These are phyloP conservation scores for Huiozyma sinensis DNA, from an alignment of 805 yeast species.

Conservation along the genomic window DNA sequence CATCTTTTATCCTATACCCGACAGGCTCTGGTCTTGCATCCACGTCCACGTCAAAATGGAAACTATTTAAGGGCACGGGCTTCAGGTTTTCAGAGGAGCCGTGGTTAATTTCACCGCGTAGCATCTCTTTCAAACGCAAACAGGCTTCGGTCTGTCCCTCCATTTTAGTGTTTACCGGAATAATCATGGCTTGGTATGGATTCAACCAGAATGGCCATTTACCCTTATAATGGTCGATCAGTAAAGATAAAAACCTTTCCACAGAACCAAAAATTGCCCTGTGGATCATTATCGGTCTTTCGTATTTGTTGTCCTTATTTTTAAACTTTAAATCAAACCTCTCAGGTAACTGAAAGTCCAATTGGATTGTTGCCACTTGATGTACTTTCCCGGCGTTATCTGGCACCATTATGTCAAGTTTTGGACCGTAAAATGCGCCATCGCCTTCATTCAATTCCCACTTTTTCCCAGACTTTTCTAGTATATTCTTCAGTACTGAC, in stretches of 20 bases:
- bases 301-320: conserved; percentile 37
- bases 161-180: conserved; percentile 68
- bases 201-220: conserved; percentile 97
- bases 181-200: conserved; percentile 78
- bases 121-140: conserved; percentile 31
- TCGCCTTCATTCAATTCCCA: conserved; percentile 85
- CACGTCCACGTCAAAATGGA: conserved; percentile 62
- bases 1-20: conserved; percentile 72
- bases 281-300: conserved; percentile 88
- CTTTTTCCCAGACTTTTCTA: conserved; percentile 40
- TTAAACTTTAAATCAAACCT: conserved; percentile 68
- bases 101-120: conserved; percentile 37
- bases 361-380: conserved; percentile 91
- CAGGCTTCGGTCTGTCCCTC: conserved; percentile 36
- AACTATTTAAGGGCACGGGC: conserved; percentile 47
- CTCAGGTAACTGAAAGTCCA: conserved; percentile 89
- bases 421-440: conserved; percentile 95
- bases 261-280: conserved; percentile 92
- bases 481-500: conserved; percentile 43
- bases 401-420: conserved; percentile 73
- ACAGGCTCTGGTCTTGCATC: conserved; percentile 70
- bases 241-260: conserved; percentile 83
- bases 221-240: conserved; percentile 83
- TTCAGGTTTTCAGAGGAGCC: conserved; percentile 18
- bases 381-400: conserved; percentile 76